A percentile compares a stretch with the other conserved stretches of the same genome.
phyloP scores from a whole-genome alignment of 305 asterid genomes.

The Petunia hybrid region DNA sequence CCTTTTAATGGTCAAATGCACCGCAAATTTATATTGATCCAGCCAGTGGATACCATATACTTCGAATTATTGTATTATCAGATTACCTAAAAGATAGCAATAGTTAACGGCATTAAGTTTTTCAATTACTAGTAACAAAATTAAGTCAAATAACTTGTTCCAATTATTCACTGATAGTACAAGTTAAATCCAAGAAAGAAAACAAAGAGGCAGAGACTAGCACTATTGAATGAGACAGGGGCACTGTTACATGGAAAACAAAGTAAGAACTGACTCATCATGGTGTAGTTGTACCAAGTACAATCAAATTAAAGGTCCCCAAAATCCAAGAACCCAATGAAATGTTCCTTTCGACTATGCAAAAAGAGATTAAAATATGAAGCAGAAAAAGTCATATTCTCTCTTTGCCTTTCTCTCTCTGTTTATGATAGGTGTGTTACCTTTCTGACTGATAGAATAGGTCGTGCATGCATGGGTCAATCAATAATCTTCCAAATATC shows the following conservation, averaged over 20 bases:
- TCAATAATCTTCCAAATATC: conserved; percentile 43
- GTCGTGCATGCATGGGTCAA: conserved; percentile 53
- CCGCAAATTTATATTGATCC: too few species aligned
- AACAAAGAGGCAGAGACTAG: background rate
- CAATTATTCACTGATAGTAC: too few species aligned
- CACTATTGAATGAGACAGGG: background rate
- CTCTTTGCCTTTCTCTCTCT: conserved; percentile 40
- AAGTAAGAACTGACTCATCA: conserved; percentile 28
- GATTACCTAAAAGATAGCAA: background rate
- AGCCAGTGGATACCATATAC: too few species aligned
- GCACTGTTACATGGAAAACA: conserved; percentile 6
- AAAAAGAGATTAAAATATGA: conserved; percentile 37
- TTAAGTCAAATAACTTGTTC: too few species aligned
- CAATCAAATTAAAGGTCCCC: conserved; percentile 7
- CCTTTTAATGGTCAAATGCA: too few species aligned
- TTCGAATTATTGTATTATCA: too few species aligned
- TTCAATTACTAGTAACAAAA: too few species aligned
- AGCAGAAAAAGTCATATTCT: conserved; percentile 51
- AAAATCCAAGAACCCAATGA: conserved; percentile 48
- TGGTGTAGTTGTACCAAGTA: background rate
- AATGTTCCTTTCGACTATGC: conserved; percentile 49
- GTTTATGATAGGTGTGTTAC: conserved; percentile 31
- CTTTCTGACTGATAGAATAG: conserved; percentile 51
- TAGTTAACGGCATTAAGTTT: too few species aligned
- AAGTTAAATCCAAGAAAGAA: too few species aligned